These are phyloP conservation scores for Penstemon eatonii DNA, from an alignment of 257 asterid species.

Conservation along the genomic window DNA sequence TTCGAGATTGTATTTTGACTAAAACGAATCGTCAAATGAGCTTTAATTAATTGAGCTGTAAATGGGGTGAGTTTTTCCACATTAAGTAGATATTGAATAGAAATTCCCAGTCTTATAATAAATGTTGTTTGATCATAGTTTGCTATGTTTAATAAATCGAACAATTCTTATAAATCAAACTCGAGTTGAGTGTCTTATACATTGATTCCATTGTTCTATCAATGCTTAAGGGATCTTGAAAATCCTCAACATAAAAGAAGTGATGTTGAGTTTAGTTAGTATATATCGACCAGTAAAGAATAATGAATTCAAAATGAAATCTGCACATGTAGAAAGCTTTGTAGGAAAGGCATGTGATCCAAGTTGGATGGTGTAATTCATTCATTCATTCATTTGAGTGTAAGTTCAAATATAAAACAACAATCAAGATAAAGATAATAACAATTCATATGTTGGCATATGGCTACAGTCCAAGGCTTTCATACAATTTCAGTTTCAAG, in stretches of 20 bases:
- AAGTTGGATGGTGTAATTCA: slow-evolving; percentile 16
- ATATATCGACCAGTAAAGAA: slow-evolving; percentile 1
- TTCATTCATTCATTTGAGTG: neutral
- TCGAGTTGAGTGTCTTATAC: too few species aligned
- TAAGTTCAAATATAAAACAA: slow-evolving; percentile 25
- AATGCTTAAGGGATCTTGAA: neutral
- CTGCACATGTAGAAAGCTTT: neutral
- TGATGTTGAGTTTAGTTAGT: slow-evolving; percentile 4
- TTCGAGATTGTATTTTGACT: too few species aligned
- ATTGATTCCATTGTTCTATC: neutral
- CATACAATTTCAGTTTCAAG: slow-evolving; percentile 24
- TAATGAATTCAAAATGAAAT: neutral
- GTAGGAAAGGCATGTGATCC: slow-evolving; percentile 41
- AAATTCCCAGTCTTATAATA: too few species aligned
- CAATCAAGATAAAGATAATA: slow-evolving; percentile 20
- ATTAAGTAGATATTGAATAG: too few species aligned
- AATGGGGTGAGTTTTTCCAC: too few species aligned
- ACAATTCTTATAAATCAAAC: too few species aligned
- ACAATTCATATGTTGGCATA: slow-evolving; percentile 27
- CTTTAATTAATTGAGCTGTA: too few species aligned
- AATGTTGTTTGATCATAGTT: too few species aligned
- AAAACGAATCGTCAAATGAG: too few species aligned
- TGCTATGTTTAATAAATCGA: too few species aligned
- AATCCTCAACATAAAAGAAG: neutral
- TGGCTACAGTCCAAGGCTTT: slow-evolving; percentile 1